phyloP scores from a whole-genome alignment of 768 basidiomycete species.

The Sarcomyxa edulis region DNA sequence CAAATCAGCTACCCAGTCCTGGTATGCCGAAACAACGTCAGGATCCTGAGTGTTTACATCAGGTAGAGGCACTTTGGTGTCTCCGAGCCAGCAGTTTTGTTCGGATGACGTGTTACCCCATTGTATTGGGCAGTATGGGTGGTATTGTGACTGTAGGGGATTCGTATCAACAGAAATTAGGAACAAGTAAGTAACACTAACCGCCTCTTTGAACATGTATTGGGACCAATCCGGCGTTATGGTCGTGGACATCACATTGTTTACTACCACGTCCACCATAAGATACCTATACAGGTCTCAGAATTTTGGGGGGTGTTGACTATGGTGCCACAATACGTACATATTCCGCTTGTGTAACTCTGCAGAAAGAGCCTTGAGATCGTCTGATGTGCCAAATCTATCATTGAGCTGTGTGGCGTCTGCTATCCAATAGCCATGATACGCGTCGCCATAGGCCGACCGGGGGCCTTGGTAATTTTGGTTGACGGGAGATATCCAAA shows the following conservation, averaged over 20 bases:
- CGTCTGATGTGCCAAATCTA: constrained; percentile 60
- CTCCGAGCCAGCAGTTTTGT: constrained; percentile 82
- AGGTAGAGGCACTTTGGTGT: constrained; percentile 64
- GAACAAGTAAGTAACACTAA: constrained; percentile 17
- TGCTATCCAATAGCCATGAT: constrained; percentile 83
- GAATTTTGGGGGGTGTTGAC: too few species aligned
- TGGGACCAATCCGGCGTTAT: constrained; percentile 56
- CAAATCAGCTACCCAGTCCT: constrained; percentile 62
- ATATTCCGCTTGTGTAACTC: constrained; percentile 69
- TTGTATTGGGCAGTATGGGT: constrained; percentile 72
- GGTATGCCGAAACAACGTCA: constrained; percentile 56
- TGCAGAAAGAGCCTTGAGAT: constrained; percentile 54
- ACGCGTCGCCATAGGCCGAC: constrained; percentile 74
- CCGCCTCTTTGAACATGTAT: constrained; percentile 65
- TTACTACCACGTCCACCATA: constrained; percentile 84
- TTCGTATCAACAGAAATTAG: constrained; percentile 3
- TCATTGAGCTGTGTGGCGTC: constrained; percentile 58
- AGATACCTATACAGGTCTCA: constrained; percentile 49
- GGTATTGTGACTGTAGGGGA: constrained; percentile 53
- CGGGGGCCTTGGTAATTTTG: constrained; percentile 71
- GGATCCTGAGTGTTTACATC: constrained; percentile 76
- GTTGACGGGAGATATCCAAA: constrained; percentile 82
- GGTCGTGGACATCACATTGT: constrained; percentile 77
- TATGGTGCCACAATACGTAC: constrained; percentile 28
- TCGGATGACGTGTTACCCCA: constrained; percentile 67